phyloP scores from a whole-genome alignment of 179 eudicot species.

The Camellia oleifera region DNA sequence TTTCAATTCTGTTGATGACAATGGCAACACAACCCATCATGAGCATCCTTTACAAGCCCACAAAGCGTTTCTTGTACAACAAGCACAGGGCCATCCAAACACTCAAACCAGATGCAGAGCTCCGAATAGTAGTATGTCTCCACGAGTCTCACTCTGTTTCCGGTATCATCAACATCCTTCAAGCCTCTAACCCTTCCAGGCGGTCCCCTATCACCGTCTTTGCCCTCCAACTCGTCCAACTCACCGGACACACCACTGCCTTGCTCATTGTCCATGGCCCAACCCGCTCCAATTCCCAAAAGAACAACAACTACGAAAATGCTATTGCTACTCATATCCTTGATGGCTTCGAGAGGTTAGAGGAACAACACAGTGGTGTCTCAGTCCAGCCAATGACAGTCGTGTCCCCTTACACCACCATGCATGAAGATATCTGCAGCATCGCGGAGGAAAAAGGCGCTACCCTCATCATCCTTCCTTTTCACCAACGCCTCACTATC shows the following conservation, averaged over 20 bases:
- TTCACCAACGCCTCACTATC: conserved; percentile 31
- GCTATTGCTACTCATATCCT: background rate
- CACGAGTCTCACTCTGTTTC: conserved; percentile 26
- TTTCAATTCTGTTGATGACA: conserved; percentile 16
- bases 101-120: conserved; percentile 15
- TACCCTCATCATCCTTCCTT: conserved; percentile 43
- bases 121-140: conserved; percentile 26
- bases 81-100: conserved; percentile 14
- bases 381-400: conserved; percentile 39
- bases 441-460: conserved; percentile 44
- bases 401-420: conserved; percentile 35
- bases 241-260: conserved; percentile 47
- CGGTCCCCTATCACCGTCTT: conserved; percentile 37
- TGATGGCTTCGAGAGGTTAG: conserved; percentile 33
- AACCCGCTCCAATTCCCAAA: conserved; percentile 15
- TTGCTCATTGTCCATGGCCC: conserved; percentile 39
- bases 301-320: conserved; percentile 5
- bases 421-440: conserved; percentile 62
- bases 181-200: conserved; percentile 26
- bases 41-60: conserved; percentile 14
- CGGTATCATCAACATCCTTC: conserved; percentile 33
- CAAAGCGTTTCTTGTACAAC: conserved; percentile 1
- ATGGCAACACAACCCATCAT: conserved; percentile 16
- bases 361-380: conserved; percentile 29
- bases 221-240: conserved; percentile 57